Percentiles rank a stretch among this genome's conserved stretches.
These are phyloP conservation scores for Trypanosoma lewisi DNA, from an alignment of 208 protist genomes.

Conservation along the genomic window DNA sequence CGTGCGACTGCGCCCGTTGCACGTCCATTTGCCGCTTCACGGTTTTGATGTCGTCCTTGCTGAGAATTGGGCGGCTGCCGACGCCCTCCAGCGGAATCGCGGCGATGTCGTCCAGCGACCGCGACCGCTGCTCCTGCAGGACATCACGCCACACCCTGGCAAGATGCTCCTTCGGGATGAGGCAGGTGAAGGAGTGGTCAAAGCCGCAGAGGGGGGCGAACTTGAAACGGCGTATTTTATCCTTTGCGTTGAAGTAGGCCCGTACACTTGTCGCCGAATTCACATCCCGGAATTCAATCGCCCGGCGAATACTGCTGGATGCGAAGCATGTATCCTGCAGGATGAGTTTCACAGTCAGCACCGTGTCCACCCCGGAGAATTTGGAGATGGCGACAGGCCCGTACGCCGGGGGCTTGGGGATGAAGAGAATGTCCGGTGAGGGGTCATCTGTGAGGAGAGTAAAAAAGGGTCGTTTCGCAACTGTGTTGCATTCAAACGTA, in stretches of 20 bases:
- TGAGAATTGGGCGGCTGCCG: conserved; percentile 34
- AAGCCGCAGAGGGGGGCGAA: conserved; percentile 33
- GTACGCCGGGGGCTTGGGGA: conserved; percentile 54
- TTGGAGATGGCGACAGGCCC: conserved; percentile 32
- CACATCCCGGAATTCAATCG: conserved; percentile 30
- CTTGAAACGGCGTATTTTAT: conserved; percentile 34
- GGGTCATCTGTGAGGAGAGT: conserved; percentile 51
- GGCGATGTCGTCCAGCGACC: conserved; percentile 31
- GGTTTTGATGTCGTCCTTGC: conserved; percentile 25
- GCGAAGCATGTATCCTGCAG: conserved; percentile 57
- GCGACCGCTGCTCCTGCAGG: conserved; percentile 31
- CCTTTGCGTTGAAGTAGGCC: conserved; percentile 30
- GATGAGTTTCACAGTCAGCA: conserved; percentile 34
- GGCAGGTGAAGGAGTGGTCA: conserved; percentile 43
- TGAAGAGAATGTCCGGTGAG: conserved; percentile 58
- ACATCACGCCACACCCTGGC: conserved; percentile 57
- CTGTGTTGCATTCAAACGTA: conserved; percentile 50
- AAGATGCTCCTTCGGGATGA: conserved; percentile 59
- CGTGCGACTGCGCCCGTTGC: conserved; percentile 26
- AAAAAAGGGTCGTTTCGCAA: conserved; percentile 42
- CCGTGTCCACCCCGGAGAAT: conserved; percentile 40
- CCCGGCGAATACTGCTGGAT: conserved; percentile 44
- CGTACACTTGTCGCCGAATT: conserved; percentile 22
- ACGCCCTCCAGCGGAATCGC: conserved; percentile 62
- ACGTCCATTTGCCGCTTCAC: conserved; percentile 33